A percentile compares a stretch with the other conserved stretches of the same genome.
Conservation (phyloP, 345 rosid species). For the Dipteronia dyeriana region DNA sequence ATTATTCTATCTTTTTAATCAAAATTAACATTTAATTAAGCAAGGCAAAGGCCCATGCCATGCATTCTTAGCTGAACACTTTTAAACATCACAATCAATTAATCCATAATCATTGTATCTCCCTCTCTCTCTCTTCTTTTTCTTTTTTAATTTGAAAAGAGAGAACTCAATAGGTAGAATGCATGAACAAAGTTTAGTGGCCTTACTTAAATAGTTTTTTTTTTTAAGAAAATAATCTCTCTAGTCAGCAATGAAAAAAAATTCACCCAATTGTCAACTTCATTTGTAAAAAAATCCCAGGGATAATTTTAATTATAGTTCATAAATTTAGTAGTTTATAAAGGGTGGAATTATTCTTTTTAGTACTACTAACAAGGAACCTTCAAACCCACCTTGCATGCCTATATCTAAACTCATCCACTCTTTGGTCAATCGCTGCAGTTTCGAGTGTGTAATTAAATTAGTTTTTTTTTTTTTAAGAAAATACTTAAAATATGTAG, state of each 20-base stretch:
- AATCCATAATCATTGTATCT: background rate
- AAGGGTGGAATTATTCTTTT: too few species aligned
- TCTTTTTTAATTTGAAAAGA: background rate
- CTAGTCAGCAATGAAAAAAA: background rate
- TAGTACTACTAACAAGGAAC: too few species aligned
- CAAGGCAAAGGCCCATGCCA: background rate
- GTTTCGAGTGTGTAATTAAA: too few species aligned
- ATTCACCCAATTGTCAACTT: background rate
- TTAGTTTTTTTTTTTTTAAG: too few species aligned
- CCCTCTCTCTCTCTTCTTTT: background rate
- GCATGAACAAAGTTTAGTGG: background rate
- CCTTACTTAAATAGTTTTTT: background rate
- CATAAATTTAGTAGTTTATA: too few species aligned
- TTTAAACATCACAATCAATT: constrained; percentile 15
- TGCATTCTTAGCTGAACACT: background rate
- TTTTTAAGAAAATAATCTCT: background rate
- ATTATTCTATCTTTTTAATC: background rate
- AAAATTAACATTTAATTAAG: constrained; percentile 6
- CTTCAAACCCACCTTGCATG: too few species aligned
- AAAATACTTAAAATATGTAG: too few species aligned
- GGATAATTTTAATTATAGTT: too few species aligned
- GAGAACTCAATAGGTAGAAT: background rate
- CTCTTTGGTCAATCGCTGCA: too few species aligned
- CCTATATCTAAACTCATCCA: too few species aligned
- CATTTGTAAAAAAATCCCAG: too few species aligned